Conservation (phyloP, 225 moss, liverwort and hornwort species). For the Neckera pumila region DNA sequence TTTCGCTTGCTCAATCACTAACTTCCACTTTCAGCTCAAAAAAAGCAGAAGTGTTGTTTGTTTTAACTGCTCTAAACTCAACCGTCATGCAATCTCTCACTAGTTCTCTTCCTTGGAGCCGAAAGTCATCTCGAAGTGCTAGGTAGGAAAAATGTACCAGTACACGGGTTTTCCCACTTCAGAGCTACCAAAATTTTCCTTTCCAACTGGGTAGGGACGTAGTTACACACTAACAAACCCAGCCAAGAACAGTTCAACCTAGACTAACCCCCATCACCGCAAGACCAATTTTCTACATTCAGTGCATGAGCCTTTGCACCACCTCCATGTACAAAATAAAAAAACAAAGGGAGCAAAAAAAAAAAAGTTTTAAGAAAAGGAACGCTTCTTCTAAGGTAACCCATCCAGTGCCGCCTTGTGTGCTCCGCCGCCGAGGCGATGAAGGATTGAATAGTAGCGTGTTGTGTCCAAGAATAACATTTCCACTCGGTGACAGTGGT, state of each 20-base stretch:
- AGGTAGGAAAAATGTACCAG: neutral
- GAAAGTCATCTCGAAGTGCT: neutral
- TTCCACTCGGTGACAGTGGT: neutral
- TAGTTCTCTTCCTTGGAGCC: neutral
- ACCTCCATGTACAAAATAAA: neutral
- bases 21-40: neutral
- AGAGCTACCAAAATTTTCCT: neutral
- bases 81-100: slow-evolving; percentile 19
- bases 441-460: neutral
- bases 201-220: neutral
- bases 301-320: neutral
- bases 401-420: neutral
- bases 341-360: neutral
- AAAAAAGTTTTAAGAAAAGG: neutral
- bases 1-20: neutral
- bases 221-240: neutral
- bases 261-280: neutral
- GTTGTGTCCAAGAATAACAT: neutral
- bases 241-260: neutral
- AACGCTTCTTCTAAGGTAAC: neutral
- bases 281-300: neutral
- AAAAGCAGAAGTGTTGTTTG: neutral
- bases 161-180: neutral
- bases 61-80: slow-evolving; percentile 13
- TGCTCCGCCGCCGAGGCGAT: neutral